Conservation (phyloP, 495 filamentous ascomycete genomes). For the Neurospora tetrasperma region DNA sequence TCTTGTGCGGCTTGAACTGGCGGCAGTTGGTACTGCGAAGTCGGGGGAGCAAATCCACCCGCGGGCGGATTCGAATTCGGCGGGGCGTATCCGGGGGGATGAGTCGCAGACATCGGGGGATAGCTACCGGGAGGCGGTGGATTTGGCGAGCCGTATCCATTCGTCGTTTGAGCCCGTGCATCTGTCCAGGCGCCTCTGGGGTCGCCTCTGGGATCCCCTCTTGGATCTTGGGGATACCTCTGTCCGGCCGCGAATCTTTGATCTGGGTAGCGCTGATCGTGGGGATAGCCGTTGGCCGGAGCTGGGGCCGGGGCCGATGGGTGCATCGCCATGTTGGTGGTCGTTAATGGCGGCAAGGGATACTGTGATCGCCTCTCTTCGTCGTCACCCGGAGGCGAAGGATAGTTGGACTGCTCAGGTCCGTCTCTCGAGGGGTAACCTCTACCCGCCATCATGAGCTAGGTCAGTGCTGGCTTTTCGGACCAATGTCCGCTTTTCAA, state of each 20-base stretch:
- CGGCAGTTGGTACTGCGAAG: conserved; percentile 10
- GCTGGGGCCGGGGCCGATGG: background rate
- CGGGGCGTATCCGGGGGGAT: conserved; percentile 14
- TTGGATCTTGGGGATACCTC: conserved; percentile 7
- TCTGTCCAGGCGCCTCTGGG: background rate
- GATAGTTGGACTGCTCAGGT: conserved; percentile 34
- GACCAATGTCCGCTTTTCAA: background rate
- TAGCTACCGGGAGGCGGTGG: conserved; percentile 1
- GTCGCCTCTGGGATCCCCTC: background rate
- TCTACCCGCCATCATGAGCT: conserved; percentile 8
- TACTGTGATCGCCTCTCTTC: conserved; percentile 19
- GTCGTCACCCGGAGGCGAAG: conserved; percentile 37
- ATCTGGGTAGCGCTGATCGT: conserved; percentile 15
- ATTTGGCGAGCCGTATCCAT: background rate
- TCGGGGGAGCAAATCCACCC: conserved; percentile 5
- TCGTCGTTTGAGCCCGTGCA: background rate
- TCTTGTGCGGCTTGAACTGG: conserved; percentile 9
- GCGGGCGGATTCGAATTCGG: background rate
- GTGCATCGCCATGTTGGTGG: conserved; percentile 1
- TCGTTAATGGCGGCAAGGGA: background rate
- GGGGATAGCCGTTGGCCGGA: conserved; percentile 10
- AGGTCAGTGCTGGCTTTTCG: background rate
- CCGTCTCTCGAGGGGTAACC: conserved; percentile 29
- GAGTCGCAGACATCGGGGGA: conserved; percentile 12
- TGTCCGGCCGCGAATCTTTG: conserved; percentile 1